A percentile compares a stretch with the other conserved stretches of the same genome.
Conservation (phyloP, 495 filamentous ascomycete species). For the Penicilliopsis zonata region DNA sequence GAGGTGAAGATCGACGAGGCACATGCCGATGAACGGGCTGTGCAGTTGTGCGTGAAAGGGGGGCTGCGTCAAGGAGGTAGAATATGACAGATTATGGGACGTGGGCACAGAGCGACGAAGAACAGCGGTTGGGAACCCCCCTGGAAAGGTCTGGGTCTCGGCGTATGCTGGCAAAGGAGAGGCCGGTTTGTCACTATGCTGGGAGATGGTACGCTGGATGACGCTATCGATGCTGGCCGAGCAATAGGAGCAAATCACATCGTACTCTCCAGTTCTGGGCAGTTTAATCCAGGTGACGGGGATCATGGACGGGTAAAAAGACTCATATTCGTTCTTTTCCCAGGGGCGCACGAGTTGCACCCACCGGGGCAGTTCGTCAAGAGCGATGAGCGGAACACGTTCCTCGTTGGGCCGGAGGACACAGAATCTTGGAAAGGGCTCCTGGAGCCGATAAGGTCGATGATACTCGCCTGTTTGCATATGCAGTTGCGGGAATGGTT, state of each 20-base stretch:
- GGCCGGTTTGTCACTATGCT: conserved; percentile 7
- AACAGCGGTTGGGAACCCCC: neutral
- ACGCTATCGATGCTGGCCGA: conserved; percentile 14
- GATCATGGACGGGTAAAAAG: conserved; percentile 9
- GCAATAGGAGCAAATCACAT: conserved; percentile 26
- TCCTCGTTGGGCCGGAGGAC: conserved; percentile 18
- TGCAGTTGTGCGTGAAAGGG: conserved; percentile 8
- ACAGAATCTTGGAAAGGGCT: conserved; percentile 22
- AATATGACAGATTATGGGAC: too few species aligned
- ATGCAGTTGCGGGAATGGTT: too few species aligned
- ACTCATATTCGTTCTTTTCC: conserved; percentile 8
- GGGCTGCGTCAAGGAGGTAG: conserved; percentile 5
- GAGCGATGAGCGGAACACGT: conserved; percentile 18
- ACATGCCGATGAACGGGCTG: conserved; percentile 12
- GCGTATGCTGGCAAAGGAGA: too few species aligned
- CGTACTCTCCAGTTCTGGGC: conserved; percentile 24
- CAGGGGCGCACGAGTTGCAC: conserved; percentile 16
- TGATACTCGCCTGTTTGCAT: too few species aligned
- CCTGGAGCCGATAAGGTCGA: too few species aligned
- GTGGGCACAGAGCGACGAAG: too few species aligned
- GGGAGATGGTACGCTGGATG: conserved; percentile 17
- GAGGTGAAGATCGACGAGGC: conserved; percentile 3
- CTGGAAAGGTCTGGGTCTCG: neutral
- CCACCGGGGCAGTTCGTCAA: conserved; percentile 29
- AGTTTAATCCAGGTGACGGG: conserved; percentile 12